These are phyloP conservation scores for Pythium aphanidermatum DNA, from an alignment of 352 stramenopile species.

Conservation along the genomic window DNA sequence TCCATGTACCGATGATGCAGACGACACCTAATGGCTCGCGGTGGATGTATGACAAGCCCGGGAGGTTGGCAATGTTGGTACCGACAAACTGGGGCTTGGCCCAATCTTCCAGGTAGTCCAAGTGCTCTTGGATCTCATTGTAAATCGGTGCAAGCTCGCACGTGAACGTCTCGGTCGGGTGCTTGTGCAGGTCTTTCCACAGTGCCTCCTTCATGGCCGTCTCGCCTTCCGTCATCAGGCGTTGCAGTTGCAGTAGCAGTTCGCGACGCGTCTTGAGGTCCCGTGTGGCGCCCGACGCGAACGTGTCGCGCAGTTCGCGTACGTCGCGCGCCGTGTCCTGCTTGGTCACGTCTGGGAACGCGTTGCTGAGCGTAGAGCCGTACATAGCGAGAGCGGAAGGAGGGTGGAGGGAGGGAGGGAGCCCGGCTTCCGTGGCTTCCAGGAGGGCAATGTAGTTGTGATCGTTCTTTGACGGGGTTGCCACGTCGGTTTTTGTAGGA, in stretches of 20 bases:
- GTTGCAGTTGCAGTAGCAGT: slow-evolving; percentile 44
- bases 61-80: slow-evolving; percentile 55
- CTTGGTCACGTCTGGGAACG: slow-evolving; percentile 38
- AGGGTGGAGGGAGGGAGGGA: too few species aligned
- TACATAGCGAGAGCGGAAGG: too few species aligned
- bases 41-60: slow-evolving; percentile 54
- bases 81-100: slow-evolving; percentile 34
- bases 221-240: slow-evolving; percentile 46
- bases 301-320: slow-evolving; percentile 38
- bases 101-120: slow-evolving; percentile 76
- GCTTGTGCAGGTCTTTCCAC: slow-evolving; percentile 62
- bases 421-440: slow-evolving; percentile 6
- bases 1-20: slow-evolving; percentile 90
- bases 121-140: slow-evolving; percentile 63
- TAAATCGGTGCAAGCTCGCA: slow-evolving; percentile 49
- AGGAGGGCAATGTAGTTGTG: slow-evolving; percentile 17
- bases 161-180: slow-evolving; percentile 52
- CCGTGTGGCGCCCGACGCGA: slow-evolving; percentile 38
- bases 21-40: slow-evolving; percentile 78
- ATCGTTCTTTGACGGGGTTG: not conserved
- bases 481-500: not conserved
- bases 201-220: slow-evolving; percentile 38
- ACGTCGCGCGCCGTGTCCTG: slow-evolving; percentile 52
- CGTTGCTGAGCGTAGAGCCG: slow-evolving; percentile 10
- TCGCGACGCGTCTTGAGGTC: slow-evolving; percentile 30